These are phyloP conservation scores for Blastobotrys muscicola DNA, from an alignment of 805 yeast species.

Conservation along the genomic window DNA sequence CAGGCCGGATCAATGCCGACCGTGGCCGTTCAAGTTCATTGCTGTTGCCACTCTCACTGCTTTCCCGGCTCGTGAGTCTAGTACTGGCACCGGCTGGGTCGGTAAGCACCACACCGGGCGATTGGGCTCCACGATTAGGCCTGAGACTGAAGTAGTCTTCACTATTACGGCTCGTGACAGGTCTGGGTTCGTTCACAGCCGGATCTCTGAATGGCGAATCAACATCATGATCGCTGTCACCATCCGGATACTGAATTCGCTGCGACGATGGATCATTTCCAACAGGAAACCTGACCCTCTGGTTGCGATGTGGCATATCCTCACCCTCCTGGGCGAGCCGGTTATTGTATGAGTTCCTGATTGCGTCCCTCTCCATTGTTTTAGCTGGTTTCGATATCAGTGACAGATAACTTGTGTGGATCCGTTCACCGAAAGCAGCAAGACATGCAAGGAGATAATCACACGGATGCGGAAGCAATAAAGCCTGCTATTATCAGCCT, in stretches of 20 bases:
- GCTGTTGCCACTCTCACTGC: background rate
- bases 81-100: constrained; percentile 2
- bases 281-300: constrained; percentile 11
- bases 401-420: too few relatives aligned
- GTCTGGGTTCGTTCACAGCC: too few relatives aligned
- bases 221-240: constrained; percentile 5
- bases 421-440: too few relatives aligned
- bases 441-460: too few relatives aligned
- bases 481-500: too few relatives aligned
- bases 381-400: too few relatives aligned
- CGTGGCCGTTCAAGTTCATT: background rate
- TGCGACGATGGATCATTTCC: constrained; percentile 19
- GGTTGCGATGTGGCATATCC: background rate
- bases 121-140: too few relatives aligned
- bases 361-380: too few relatives aligned
- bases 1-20: background rate
- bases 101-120: too few relatives aligned
- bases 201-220: constrained; percentile 1
- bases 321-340: background rate
- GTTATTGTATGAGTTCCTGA: background rate
- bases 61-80: background rate
- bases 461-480: too few relatives aligned
- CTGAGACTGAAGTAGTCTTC: too few relatives aligned
- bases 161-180: too few relatives aligned
- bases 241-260: constrained; percentile 17